A percentile compares a stretch with the other conserved stretches of the same genome.
Conservation (phyloP, 1,284 basidiomycete species). For the Apiotrichum sp. region DNA sequence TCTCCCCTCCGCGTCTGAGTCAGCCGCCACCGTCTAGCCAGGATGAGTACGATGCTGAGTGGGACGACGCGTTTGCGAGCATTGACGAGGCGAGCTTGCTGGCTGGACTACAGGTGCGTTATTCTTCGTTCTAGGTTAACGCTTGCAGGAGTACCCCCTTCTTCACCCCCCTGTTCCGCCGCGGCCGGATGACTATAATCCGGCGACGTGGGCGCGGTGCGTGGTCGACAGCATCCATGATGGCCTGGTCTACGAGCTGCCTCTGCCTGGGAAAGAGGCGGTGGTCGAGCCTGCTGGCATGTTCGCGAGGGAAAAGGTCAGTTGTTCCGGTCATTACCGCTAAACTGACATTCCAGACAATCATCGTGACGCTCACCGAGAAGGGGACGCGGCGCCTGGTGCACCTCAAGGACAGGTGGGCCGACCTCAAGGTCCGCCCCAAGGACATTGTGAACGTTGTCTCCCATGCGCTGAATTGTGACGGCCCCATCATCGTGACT, state of each 20-base stretch:
- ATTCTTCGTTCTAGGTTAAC: neutral
- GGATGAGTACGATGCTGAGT: conserved; percentile 30
- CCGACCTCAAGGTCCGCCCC: conserved; percentile 39
- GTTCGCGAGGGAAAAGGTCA: conserved; percentile 22
- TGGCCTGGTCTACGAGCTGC: conserved; percentile 15
- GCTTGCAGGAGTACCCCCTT: conserved; percentile 31
- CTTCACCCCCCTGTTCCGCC: conserved; percentile 31
- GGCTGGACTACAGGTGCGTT: neutral
- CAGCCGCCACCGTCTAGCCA: conserved; percentile 1
- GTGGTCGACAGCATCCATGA: conserved; percentile 24
- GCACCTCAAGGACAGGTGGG: conserved; percentile 44
- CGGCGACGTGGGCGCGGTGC: conserved; percentile 36
- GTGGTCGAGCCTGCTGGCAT: conserved; percentile 9
- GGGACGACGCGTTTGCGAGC: conserved; percentile 31
- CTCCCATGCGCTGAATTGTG: conserved; percentile 32
- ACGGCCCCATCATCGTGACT: conserved; percentile 28
- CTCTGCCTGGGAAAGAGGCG: neutral
- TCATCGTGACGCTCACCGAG: conserved; percentile 20
- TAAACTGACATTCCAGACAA: conserved; percentile 20
- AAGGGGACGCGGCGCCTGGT: conserved; percentile 20
- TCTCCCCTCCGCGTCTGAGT: neutral
- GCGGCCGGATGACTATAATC: conserved; percentile 21
- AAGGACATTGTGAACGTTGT: conserved; percentile 75
- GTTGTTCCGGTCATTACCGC: neutral
- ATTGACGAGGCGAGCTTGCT: conserved; percentile 29